These are phyloP conservation scores for Colletotrichum sp. DNA, from an alignment of 2,329 filamentous ascomycete genomes.

Conservation along the genomic window DNA sequence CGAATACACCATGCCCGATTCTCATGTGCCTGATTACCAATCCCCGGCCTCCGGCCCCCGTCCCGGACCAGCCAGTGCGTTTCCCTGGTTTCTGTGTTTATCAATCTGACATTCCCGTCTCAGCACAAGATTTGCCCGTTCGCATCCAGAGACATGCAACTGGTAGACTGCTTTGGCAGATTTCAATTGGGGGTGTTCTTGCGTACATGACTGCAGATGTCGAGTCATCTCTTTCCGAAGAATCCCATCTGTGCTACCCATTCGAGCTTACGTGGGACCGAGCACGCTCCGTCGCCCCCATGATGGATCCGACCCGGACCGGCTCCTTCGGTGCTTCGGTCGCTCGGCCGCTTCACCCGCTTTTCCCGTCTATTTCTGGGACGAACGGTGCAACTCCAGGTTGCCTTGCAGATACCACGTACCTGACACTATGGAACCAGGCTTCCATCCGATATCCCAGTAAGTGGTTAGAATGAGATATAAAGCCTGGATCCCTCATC, in stretches of 20 bases:
- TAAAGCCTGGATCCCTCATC: not conserved
- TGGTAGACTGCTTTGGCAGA: not conserved
- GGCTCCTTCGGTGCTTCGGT: not conserved
- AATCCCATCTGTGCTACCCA: not conserved
- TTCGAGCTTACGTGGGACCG: not conserved
- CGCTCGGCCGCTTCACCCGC: not conserved
- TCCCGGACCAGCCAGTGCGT: not conserved
- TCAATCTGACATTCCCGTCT: not conserved
- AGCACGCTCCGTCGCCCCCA: not conserved
- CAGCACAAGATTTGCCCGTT: not conserved
- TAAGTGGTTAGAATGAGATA: not conserved
- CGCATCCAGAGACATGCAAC: not conserved
- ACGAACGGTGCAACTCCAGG: not conserved
- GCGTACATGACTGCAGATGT: not conserved
- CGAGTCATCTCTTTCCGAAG: not conserved
- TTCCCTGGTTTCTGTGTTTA: not conserved
- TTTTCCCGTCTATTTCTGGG: not conserved
- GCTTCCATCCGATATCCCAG: accelerated
- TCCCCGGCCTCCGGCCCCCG: no score
- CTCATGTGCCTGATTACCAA: not conserved
- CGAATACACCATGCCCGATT: not conserved
- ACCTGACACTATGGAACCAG: not conserved
- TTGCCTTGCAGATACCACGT: not conserved
- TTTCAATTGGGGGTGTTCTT: not conserved
- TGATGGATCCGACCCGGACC: not conserved